phyloP scores from a whole-genome alignment of 2,329 filamentous ascomycete genomes.

The Xylaria hypoxylon region DNA sequence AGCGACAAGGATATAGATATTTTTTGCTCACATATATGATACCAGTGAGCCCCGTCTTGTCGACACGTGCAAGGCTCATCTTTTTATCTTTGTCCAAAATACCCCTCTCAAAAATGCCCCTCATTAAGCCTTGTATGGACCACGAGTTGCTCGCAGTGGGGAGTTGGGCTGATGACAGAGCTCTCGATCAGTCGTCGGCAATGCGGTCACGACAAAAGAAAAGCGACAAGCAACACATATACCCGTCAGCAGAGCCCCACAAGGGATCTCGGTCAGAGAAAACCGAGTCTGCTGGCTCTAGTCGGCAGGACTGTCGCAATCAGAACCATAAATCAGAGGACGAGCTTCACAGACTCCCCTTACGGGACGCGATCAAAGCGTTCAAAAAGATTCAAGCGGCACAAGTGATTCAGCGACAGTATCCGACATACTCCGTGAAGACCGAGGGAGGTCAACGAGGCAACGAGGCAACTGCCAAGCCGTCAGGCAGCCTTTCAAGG shows the following conservation, averaged over 20 bases:
- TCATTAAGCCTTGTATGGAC: constrained; percentile 6
- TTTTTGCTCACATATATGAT: constrained; percentile 13
- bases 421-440: constrained; percentile 20
- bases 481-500: constrained; percentile 22
- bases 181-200: not conserved
- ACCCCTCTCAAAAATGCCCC: constrained; percentile 1
- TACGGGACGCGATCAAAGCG: constrained; percentile 5
- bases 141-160: constrained; percentile 33
- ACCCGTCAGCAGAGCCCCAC: constrained; percentile 10
- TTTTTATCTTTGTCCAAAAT: constrained; percentile 9
- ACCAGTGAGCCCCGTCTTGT: not conserved
- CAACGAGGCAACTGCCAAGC: constrained; percentile 38
- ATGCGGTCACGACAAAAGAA: not conserved
- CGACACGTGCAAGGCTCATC: constrained; percentile 19
- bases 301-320: not conserved
- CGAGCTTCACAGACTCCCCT: not conserved
- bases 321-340: constrained; percentile 3
- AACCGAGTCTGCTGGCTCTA: not conserved
- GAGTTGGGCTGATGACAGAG: constrained; percentile 27
- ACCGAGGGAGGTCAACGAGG: constrained; percentile 27
- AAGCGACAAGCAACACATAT: not conserved
- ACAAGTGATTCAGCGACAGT: constrained; percentile 17
- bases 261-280: not conserved
- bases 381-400: constrained; percentile 15
- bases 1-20: constrained; percentile 13